A percentile compares a stretch with the other conserved stretches of the same genome.
Evolutionary conservation across 306 rosid genomes (phyloP).

Genomic region (Gleditsia sinensis): DNA sequence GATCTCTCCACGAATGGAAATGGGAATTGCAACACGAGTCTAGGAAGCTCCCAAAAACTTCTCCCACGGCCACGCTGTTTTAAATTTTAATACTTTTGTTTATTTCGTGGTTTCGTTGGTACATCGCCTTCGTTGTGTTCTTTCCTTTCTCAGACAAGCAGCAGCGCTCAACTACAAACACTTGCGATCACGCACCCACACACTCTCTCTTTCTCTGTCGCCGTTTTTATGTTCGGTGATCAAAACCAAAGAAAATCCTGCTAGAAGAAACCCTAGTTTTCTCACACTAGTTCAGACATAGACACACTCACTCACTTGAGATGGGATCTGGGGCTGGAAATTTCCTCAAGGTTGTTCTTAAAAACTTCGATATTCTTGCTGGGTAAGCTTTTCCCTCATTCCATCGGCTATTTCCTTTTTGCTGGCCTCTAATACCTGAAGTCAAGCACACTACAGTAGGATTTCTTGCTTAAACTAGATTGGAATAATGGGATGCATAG

Average conservation of each 20-base stretch:
- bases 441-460: not conserved
- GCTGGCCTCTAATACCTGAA: too few species aligned
- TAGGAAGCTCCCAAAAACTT: not conserved
- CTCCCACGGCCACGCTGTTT: too few species aligned
- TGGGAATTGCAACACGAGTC: not conserved
- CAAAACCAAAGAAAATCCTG: not conserved
- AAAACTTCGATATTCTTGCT: slow-evolving; percentile 88
- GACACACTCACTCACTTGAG: slow-evolving; percentile 12
- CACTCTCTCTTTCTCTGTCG: not conserved
- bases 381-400: slow-evolving; percentile 54
- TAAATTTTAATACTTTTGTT: not conserved
- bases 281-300: not conserved
- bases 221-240: not conserved
- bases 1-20: not conserved
- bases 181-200: too few species aligned
- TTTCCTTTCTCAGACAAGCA: not conserved
- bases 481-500: not conserved
- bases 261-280: slow-evolving; percentile 15
- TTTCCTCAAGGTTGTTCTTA: slow-evolving; percentile 76
- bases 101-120: not conserved
- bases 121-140: not conserved
- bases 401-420: not conserved
- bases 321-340: slow-evolving; percentile 92
- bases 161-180: not conserved
- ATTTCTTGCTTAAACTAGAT: not conserved